These are phyloP conservation scores for Nectriaceae sp. DNA, from an alignment of 2,329 filamentous ascomycete species.

Conservation along the genomic window DNA sequence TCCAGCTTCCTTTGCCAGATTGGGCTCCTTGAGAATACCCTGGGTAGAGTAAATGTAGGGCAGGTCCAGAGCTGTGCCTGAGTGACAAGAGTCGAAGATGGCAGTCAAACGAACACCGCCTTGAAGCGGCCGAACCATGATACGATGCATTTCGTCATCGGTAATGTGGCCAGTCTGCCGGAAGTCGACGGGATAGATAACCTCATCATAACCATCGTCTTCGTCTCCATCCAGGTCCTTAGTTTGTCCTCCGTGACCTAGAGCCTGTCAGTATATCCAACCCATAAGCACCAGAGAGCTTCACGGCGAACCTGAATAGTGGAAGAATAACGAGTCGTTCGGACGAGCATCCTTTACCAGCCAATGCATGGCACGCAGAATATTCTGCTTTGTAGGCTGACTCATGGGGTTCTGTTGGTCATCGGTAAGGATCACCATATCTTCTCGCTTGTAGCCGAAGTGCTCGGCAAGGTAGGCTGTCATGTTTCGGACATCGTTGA, in stretches of 20 bases:
- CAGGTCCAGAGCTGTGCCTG: conserved; percentile 65
- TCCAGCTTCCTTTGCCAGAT: conserved; percentile 68
- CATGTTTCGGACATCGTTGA: conserved; percentile 98
- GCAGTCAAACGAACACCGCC: conserved; percentile 61
- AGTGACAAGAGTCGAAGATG: conserved; percentile 69
- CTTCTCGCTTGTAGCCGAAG: conserved; percentile 90
- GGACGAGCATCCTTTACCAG: conserved; percentile 89
- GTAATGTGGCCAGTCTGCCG: conserved; percentile 78
- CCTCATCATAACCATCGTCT: conserved; percentile 80
- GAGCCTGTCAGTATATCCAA: conserved; percentile 14
- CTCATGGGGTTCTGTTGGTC: conserved; percentile 98
- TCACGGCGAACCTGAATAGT: conserved; percentile 76
- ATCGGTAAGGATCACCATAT: conserved; percentile 96
- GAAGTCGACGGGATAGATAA: conserved; percentile 84
- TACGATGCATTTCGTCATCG: conserved; percentile 79
- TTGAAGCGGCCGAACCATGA: conserved; percentile 63
- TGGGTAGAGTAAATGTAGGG: conserved; percentile 71
- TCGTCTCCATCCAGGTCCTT: conserved; percentile 79
- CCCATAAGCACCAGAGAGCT: background rate
- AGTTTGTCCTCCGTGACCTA: conserved; percentile 79
- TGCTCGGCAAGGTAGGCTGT: conserved; percentile 84
- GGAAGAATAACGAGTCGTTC: conserved; percentile 96
- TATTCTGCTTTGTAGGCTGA: conserved; percentile 94
- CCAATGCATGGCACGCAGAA: conserved; percentile 96
- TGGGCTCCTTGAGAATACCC: conserved; percentile 68